Evolutionary conservation across 768 basidiomycete species (phyloP), one percentile per base, ranked within the genome.

Genomic region (Termitomyces titanicus): DNA sequence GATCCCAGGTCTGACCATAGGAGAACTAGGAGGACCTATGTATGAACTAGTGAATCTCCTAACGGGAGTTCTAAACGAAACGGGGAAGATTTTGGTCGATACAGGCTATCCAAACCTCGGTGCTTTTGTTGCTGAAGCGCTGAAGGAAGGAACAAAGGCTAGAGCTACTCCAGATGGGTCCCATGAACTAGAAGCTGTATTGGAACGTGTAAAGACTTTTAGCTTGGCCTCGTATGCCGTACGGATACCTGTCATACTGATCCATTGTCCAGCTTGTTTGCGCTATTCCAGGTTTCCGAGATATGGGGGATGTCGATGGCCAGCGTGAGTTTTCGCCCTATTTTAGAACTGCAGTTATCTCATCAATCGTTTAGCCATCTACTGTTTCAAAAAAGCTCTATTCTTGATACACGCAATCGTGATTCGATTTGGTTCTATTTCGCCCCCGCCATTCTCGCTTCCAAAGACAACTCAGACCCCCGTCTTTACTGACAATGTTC

Each of bases 311-410:
- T 5, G 82, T 94, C 10, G 69, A 89, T 40, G 83, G 78, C 31
- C 75, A 79, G 68, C 79, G 90, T 90, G 63, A 58, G 82, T 73
- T 29, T 37, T 13, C 22, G 13, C 56, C 11, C 34, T n/a, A 33
- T 24, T 13, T 13, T 1, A 20, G 9, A 17, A 25, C 34, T 24
- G 27, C 9, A 38, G 13, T 27, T 46, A 45, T 15, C 25, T n/a
- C 27, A 29, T 25, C 33, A 27, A 34, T 43, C 29, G 44, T 51
- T 34, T 61, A 92, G 90, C 82, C n/a, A 77, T 93, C 22, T 94
- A 92, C 70, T 83, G 90, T 65, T 92, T 93, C 79, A 94, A 93
- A 70, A 96, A 94, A 65, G 92, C 89, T 2, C 74, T 96, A 31
- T 92, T 92, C 69, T 79, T 94, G 49, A 74, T 93, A 49, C 83